Evolutionary conservation across 225 moss, liverwort and hornwort genomes (phyloP), one percentile per base, ranked within the genome.

Genomic region (Anthoceros angustus): DNA sequence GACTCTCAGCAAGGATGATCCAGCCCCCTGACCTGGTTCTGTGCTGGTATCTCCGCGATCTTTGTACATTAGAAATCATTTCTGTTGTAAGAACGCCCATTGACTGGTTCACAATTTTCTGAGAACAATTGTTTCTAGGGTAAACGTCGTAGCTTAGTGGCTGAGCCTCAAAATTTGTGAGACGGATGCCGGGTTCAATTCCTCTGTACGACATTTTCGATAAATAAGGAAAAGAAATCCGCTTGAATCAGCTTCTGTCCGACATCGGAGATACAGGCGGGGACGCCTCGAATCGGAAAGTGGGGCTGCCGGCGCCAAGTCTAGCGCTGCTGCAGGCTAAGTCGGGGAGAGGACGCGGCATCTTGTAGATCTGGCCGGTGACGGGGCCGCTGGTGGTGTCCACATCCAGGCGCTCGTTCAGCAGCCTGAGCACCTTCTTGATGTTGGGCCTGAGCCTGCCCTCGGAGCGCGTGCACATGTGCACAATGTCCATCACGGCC

Each of bases 381-480:
- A 55, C 55, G 6, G 55, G 55, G 18, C 55, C 55, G 4, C 55
- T 55, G 55, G 55, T 55, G 42, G 23, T 49, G 18, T 77, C 68
- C 15, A 10, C 10, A 38, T 73, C 61, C 15, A 66, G 48, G 48
- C 75, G 66, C 64, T 80, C 73, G 61, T 72, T 72, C 60, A 87
- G 60, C 49, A 75, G 63, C 61, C 74, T 72, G 9, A 71, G 72
- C 40, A 85, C 69, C 41, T 87, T 73, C 67, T 66, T 66, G 77
- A 85, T 85, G 38, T 68, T 80, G 21, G 87, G 85, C 64, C 82
- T 78, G 23, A 73, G 32, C 40, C 69, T 76, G 21, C 85, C 80
- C 40, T 72, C 70, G 39, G 39, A 66, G 73, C 78, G 71, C 72
- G 80, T 87, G 65, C 86, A 84, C 32, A 67, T 62, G 67, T 78